These are phyloP conservation scores for Fusarium lateritium DNA, from an alignment of 2,329 filamentous ascomycete genomes.

Conservation along the genomic window DNA sequence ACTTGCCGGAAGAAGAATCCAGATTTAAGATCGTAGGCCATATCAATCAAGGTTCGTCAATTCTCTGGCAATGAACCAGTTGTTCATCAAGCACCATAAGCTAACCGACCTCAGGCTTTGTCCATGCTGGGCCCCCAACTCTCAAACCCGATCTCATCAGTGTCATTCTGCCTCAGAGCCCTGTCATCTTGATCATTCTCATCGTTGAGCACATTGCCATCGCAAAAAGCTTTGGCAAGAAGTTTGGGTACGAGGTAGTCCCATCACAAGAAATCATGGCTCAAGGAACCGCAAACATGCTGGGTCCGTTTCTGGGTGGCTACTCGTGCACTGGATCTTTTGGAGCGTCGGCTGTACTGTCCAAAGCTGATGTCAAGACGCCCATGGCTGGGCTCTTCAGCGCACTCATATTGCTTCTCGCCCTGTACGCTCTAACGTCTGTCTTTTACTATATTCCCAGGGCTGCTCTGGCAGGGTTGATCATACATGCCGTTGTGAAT, in stretches of 20 bases:
- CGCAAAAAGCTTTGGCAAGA: conserved; percentile 83
- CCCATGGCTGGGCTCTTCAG: conserved; percentile 85
- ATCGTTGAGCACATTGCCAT: conserved; percentile 89
- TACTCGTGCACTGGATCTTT: conserved; percentile 64
- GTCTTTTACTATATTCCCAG: conserved; percentile 88
- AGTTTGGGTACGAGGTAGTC: conserved; percentile 84
- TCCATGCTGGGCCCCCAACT: conserved; percentile 60
- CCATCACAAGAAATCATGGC: conserved; percentile 86
- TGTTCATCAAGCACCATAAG: not conserved
- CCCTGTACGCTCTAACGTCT: conserved; percentile 82
- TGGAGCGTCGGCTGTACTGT: conserved; percentile 83
- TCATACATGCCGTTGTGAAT: conserved; percentile 87
- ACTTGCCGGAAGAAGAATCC: conserved; percentile 62
- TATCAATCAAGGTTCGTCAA: conserved; percentile 71
- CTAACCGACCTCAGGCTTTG: conserved; percentile 32
- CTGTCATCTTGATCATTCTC: conserved; percentile 81
- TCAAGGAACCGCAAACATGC: conserved; percentile 81
- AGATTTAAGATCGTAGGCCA: conserved; percentile 74
- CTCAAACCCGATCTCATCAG: conserved; percentile 70
- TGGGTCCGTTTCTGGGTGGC: conserved; percentile 80
- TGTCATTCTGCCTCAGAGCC: conserved; percentile 73
- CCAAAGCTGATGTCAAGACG: conserved; percentile 85
- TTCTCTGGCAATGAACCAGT: too few species aligned
- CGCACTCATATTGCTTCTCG: conserved; percentile 80
- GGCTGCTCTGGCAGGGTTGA: conserved; percentile 79